A percentile compares a stretch with the other conserved stretches of the same genome.
Conservation (phyloP, 352 stramenopile species). For the Phytopythium chamaehyphon region DNA sequence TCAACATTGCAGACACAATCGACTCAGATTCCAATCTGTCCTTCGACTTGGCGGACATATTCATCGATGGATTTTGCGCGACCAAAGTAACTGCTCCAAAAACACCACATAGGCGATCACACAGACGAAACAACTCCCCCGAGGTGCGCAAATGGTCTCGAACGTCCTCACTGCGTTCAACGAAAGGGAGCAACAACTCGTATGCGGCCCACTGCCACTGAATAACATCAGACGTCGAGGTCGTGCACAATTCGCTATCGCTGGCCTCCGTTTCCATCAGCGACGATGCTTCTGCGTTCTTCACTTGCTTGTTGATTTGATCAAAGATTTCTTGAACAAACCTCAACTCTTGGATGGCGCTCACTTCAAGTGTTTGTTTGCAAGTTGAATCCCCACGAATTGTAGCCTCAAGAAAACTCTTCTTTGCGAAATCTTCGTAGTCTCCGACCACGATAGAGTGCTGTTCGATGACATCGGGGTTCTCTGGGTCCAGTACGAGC, state of each 20-base stretch:
- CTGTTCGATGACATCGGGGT: slow-evolving; percentile 63
- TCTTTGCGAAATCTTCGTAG: slow-evolving; percentile 49
- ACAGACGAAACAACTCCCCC: slow-evolving; percentile 41
- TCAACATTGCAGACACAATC: slow-evolving; percentile 40
- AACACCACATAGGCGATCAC: slow-evolving; percentile 23
- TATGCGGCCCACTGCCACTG: slow-evolving; percentile 30
- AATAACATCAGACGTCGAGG: not conserved
- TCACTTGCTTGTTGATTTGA: slow-evolving; percentile 30
- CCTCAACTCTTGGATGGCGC: slow-evolving; percentile 31
- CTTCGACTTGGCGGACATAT: not conserved
- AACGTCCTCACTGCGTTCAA: slow-evolving; percentile 40
- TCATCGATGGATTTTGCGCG: not conserved
- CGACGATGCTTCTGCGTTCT: too few species aligned
- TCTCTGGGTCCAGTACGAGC: slow-evolving; percentile 35
- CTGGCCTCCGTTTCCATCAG: not conserved
- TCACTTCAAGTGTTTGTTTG: not conserved
- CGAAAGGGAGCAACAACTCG: slow-evolving; percentile 44
- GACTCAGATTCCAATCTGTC: slow-evolving; percentile 6
- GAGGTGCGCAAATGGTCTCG: slow-evolving; percentile 54
- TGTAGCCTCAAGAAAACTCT: slow-evolving; percentile 23
- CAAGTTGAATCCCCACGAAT: slow-evolving; percentile 1
- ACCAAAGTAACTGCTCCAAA: not conserved
- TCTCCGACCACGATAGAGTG: slow-evolving; percentile 70
- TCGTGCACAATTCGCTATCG: not conserved
- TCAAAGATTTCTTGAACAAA: slow-evolving; percentile 43